Conservation (phyloP, 2,329 filamentous ascomycete genomes). For the Didymella pomorum region DNA sequence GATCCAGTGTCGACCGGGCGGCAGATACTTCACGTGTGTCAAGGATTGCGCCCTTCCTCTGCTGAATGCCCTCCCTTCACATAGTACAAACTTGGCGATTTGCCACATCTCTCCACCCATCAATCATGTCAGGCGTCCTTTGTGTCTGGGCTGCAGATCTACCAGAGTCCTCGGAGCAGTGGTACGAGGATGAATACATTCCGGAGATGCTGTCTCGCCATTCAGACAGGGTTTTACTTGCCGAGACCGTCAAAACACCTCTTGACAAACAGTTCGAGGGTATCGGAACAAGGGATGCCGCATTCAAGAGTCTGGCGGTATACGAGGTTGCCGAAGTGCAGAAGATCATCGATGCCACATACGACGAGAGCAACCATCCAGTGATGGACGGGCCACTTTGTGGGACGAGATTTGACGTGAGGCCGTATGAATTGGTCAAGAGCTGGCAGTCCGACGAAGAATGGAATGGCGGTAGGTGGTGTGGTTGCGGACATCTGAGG, state of each 20-base stretch:
- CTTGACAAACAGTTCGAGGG: conserved; percentile 9
- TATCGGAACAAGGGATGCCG: conserved; percentile 8
- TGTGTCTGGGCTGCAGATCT: conserved; percentile 28
- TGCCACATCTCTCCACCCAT: background rate
- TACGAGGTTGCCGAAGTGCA: conserved; percentile 11
- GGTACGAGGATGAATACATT: conserved; percentile 29
- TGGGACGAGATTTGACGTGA: conserved; percentile 6
- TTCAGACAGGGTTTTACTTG: conserved; percentile 10
- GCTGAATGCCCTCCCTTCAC: background rate
- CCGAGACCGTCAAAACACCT: conserved; percentile 2
- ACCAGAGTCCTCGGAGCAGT: conserved; percentile 20
- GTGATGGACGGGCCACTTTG: background rate
- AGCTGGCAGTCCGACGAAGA: conserved; percentile 9
- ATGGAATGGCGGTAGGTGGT: conserved; percentile 16
- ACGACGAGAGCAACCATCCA: conserved; percentile 5
- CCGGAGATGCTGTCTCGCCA: conserved; percentile 13
- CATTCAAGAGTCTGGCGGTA: conserved; percentile 6
- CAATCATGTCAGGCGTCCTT: conserved; percentile 28
- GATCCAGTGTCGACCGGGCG: background rate
- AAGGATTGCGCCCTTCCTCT: background rate
- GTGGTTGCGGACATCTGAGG: background rate
- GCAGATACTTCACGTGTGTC: background rate
- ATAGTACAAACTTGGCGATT: background rate
- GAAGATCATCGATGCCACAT: background rate
- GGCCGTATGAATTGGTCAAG: background rate